A percentile compares a stretch with the other conserved stretches of the same genome.
These are phyloP conservation scores for Backusella psychrophila DNA, from an alignment of 192 early-diverging fungal genomes.

Conservation along the genomic window DNA sequence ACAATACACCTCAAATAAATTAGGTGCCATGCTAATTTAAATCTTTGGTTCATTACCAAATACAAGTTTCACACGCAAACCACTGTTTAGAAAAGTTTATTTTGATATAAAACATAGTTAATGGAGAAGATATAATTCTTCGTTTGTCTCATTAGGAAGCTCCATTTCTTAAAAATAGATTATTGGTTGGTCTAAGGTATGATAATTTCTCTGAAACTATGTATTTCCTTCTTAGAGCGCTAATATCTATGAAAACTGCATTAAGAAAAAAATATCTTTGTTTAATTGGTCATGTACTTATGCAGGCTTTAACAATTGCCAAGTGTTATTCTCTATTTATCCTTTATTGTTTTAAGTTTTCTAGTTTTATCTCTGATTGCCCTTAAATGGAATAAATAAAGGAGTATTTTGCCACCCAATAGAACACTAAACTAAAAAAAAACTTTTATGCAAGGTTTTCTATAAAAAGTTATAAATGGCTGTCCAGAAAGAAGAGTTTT, in stretches of 20 bases:
- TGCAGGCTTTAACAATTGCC: background rate
- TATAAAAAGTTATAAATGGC: no score
- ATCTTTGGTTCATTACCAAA: background rate
- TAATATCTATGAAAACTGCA: background rate
- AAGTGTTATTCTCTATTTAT: background rate
- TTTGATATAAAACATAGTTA: background rate
- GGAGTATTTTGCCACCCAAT: background rate
- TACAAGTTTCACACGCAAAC: background rate
- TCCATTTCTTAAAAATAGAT: background rate
- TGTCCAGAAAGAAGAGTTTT: background rate
- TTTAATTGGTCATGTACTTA: background rate
- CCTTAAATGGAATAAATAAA: background rate
- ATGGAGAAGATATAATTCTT: no score
- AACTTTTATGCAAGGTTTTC: no score
- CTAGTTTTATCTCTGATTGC: background rate
- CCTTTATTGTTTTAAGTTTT: background rate
- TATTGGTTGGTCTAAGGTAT: background rate
- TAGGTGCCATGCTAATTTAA: background rate
- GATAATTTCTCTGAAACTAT: background rate
- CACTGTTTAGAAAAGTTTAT: background rate
- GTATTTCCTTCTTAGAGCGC: background rate
- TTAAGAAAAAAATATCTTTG: background rate
- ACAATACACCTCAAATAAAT: background rate
- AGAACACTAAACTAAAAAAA: background rate
- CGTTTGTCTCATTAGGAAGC: background rate